phyloP scores from a whole-genome alignment of 2,329 filamentous ascomycete genomes.

The Albifimbria verrucaria region DNA sequence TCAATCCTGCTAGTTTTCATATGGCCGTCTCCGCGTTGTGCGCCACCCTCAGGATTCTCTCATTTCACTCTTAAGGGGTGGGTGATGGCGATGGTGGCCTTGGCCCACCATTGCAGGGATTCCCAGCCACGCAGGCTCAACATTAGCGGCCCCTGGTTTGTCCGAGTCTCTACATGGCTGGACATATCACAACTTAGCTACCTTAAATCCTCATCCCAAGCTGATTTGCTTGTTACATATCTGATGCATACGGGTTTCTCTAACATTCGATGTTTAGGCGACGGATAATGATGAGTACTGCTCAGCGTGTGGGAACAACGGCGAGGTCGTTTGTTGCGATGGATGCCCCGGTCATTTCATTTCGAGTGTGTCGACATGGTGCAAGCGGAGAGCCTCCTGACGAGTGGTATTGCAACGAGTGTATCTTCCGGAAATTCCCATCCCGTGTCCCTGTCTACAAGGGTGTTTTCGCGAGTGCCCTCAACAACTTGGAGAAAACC shows the following conservation, averaged over 20 bases:
- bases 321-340: conserved; percentile 89
- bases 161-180: not conserved
- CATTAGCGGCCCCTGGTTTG: not conserved
- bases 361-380: conserved; percentile 85
- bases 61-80: not conserved
- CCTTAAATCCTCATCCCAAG: no score
- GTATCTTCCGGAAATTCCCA: conserved; percentile 49
- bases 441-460: conserved; percentile 42
- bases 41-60: not conserved
- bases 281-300: conserved; percentile 87
- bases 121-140: conserved; percentile 6
- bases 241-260: conserved; percentile 21
- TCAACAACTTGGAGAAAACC: conserved; percentile 62
- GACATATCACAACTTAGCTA: no score
- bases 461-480: conserved; percentile 60
- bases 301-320: conserved; percentile 77
- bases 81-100: conserved; percentile 8
- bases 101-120: conserved; percentile 11
- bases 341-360: conserved; percentile 87
- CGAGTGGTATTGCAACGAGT: conserved; percentile 83
- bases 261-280: conserved; percentile 28
- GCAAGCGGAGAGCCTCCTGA: conserved; percentile 64
- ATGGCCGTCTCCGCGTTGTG: not conserved
- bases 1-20: not conserved
- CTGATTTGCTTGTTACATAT: no score